Base-by-base conservation (phyloP, 2,329 filamentous ascomycete genomes). In the Aspergillus udagawae region DNA sequence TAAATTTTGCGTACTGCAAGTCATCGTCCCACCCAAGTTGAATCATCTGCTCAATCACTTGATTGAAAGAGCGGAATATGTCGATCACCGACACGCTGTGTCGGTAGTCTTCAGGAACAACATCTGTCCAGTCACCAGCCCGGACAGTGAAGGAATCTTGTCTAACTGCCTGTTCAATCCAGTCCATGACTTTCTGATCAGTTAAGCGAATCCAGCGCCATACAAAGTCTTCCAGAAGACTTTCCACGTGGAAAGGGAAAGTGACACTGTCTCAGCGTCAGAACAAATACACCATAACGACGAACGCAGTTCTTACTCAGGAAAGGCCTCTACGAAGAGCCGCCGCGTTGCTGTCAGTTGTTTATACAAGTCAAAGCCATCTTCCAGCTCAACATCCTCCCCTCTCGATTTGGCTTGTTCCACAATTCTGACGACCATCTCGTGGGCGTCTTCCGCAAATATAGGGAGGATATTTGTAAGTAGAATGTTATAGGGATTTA, bases 51-150 rank as follows among this genome's bases (percentile, higher is more conserved):
- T 97, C 89, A 38, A 95, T 86, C 20, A 89, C 90, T 75, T 97
- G 90, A 67, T 92, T 95, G 80, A 97, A 97, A 1, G 95, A 87
- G 65, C 90, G 87, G 77, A 97, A 97, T 47, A 96, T 86, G 72
- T 99, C 94, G 60, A 97, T 89, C 7, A 96, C 86, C 17, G 93
- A 97, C 58, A 93, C 86, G 71, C 93, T 97, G 75, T 97, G 94
- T 29, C 93, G 86, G 68, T 96, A 86, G 32, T 91, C 87, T 68
- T 97, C 91, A 1, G 83, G 82, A 0, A 88, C 81, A 41, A 86
- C 80, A 29, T 86, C 83, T 3, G 85, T 83, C 9, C 82, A 80
- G 60, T 85, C 80, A 50, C 87, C 82, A 9, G 83, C 83, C 54
- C 90, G 84, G 54, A 96, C 87, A 64, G 86, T 83, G 74, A 97